These are phyloP conservation scores for Xenosphaeropsis pyriputrescens DNA, from an alignment of 2,329 filamentous ascomycete species.

Conservation along the genomic window DNA sequence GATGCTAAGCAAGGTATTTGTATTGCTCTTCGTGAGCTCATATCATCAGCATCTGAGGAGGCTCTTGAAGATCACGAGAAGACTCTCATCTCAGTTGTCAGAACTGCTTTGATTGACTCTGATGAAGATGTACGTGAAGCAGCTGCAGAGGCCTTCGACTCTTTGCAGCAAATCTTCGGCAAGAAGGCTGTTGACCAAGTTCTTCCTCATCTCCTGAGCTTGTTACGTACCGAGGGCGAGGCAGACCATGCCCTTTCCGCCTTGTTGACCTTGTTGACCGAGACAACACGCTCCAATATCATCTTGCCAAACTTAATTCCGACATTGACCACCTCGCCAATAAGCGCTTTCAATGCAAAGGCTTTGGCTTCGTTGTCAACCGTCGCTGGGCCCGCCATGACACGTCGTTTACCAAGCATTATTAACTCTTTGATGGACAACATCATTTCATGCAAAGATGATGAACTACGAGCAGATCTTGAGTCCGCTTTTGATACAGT, in stretches of 20 bases:
- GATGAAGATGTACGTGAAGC: constrained; percentile 86
- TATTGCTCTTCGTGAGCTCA: constrained; percentile 86
- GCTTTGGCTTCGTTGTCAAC: constrained; percentile 85
- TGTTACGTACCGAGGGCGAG: constrained; percentile 74
- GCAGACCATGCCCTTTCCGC: constrained; percentile 88
- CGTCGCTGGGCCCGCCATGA: constrained; percentile 85
- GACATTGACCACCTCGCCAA: constrained; percentile 77
- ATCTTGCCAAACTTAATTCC: constrained; percentile 94
- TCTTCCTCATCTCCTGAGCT: constrained; percentile 75
- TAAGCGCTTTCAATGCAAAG: constrained; percentile 87
- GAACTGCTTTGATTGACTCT: constrained; percentile 80
- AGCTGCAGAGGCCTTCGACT: constrained; percentile 93
- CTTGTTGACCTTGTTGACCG: constrained; percentile 83
- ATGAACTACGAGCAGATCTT: constrained; percentile 58
- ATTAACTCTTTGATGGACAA: constrained; percentile 92
- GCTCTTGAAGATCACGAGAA: constrained; percentile 90
- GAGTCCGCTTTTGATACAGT: constrained; percentile 77
- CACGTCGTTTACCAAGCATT: constrained; percentile 74
- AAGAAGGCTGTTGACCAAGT: constrained; percentile 94
- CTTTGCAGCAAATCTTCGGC: constrained; percentile 82
- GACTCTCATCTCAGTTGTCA: constrained; percentile 85
- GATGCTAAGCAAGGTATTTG: constrained; percentile 96
- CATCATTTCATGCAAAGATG: constrained; percentile 64
- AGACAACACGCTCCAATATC: constrained; percentile 85
- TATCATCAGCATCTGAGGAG: constrained; percentile 76